phyloP scores from a whole-genome alignment of 2,329 filamentous ascomycete species.

The Trichothecium sympodiale region DNA sequence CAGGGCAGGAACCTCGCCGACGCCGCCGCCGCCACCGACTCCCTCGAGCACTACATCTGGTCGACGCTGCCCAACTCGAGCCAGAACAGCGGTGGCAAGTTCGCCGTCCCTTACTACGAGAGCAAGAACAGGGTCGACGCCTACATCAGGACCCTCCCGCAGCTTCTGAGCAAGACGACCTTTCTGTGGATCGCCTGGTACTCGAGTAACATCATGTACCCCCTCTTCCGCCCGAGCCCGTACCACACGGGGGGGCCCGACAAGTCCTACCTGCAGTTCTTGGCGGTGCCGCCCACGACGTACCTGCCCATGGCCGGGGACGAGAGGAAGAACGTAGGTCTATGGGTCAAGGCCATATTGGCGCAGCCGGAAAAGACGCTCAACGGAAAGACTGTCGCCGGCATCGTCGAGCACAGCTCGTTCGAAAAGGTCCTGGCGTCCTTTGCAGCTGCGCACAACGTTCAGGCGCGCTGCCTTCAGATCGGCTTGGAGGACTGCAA shows the following conservation, averaged over 20 bases:
- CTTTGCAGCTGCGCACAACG: constrained; percentile 17
- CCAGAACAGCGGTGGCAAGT: constrained; percentile 18
- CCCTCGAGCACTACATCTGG: constrained; percentile 33
- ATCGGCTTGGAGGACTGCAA: constrained; percentile 14
- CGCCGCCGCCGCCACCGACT: constrained; percentile 22
- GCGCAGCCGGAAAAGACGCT: constrained; percentile 16
- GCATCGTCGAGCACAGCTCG: constrained; percentile 11
- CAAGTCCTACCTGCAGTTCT: constrained; percentile 17
- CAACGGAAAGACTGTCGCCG: constrained; percentile 17
- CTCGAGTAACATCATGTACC: constrained; percentile 17
- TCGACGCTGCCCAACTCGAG: constrained; percentile 27
- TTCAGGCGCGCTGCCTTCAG: constrained; percentile 13
- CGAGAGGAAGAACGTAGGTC: constrained; percentile 17
- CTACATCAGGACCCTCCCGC: constrained; percentile 22
- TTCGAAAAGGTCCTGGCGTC: constrained; percentile 15
- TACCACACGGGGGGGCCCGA: constrained; percentile 6
- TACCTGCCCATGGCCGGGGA: constrained; percentile 18
- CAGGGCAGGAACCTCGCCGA: constrained; percentile 30
- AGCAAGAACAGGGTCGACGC: constrained; percentile 27
- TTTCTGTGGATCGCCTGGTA: constrained; percentile 26
- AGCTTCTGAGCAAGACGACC: constrained; percentile 24
- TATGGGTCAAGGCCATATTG: constrained; percentile 19
- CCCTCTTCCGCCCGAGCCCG: constrained; percentile 7
- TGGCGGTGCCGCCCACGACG: constrained; percentile 12
- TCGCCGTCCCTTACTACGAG: constrained; percentile 28